Evolutionary conservation across 257 asterid genomes (phyloP).

Genomic region (Thymus mandschuricus): DNA sequence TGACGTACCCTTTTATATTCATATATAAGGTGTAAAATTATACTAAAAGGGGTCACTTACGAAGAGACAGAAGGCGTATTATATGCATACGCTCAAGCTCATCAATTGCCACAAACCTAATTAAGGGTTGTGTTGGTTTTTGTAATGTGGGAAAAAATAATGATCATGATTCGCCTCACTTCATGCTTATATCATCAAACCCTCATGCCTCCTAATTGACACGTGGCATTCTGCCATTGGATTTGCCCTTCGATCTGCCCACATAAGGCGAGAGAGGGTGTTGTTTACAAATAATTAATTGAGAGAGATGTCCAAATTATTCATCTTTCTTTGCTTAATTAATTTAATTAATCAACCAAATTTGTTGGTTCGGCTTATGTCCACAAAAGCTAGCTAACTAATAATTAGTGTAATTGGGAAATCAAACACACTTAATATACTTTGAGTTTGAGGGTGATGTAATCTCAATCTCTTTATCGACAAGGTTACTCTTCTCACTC

Average conservation of each 20-base stretch:
- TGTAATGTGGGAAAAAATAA: neutral
- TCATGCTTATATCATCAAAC: constrained; percentile 52
- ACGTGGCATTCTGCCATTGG: constrained; percentile 31
- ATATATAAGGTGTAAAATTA: too few species aligned
- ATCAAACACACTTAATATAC: neutral
- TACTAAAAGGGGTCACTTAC: too few species aligned
- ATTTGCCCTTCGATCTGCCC: constrained; percentile 22
- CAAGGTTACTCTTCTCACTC: too few species aligned
- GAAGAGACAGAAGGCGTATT: too few species aligned
- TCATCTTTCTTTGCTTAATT: neutral
- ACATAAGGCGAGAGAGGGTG: constrained; percentile 17
- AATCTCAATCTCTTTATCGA: too few species aligned
- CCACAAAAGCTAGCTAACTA: neutral
- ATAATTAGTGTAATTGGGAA: neutral
- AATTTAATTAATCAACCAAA: neutral
- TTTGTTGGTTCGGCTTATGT: constrained; percentile 5
- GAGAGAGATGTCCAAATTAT: constrained; percentile 22
- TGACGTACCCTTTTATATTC: too few species aligned
- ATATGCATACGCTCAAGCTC: too few species aligned
- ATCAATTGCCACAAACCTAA: too few species aligned
- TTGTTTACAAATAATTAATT: constrained; percentile 32
- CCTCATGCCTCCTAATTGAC: constrained; percentile 29
- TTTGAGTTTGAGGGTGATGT: neutral
- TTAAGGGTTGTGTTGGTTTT: too few species aligned
- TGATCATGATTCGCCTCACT: constrained; percentile 29